Evolutionary conservation across 148 eudicot species (phyloP), one percentile per base, ranked within the genome.

Genomic region (Cornus controversa): DNA sequence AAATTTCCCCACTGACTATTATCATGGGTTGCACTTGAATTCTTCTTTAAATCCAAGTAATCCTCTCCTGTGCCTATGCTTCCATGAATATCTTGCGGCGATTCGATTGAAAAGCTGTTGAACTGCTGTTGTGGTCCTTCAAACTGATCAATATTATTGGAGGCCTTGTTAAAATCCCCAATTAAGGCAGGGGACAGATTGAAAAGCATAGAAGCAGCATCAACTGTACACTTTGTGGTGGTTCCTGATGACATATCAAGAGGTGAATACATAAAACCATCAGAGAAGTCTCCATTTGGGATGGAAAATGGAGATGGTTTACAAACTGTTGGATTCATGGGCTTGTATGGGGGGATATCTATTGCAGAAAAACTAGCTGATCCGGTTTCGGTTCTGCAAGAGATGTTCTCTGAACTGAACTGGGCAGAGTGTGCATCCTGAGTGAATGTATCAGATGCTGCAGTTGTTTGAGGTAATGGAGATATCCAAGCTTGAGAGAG

Each of bases 401-500:
- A 85, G 57, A 87, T 72, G 80, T 81, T 86, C 67, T 90, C 92
- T 10, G 93, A 79, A 76, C 82, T 81, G 66, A 87, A 81, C 37
- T n/a, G n/a, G n/a, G n/a, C n/a, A n/a, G n/a, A n/a, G n/a, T n/a
- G n/a, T n/a, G n/a, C n/a, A n/a, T n/a, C n/a, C n/a, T n/a, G n/a
- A n/a, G n/a, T n/a, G n/a, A n/a, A n/a, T n/a, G 79, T 60, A 66
- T 90, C 87, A 11, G 79, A 75, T 8, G 82, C 57, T 50, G 57
- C 45, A 40, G 6, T 50, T 13, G 57, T 28, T 71, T 86, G 93
- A n/a, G 91, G 80, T 18, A 60, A 60, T 53, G 90, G 84, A 66
- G 88, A 77, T 37, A 80, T 72, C 94, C 98, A 94, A 0, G 94
- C 83, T 28, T 90, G 92, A 8, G 94, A 87, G 22, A 92, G 81